Conservation (phyloP, 2,329 filamentous ascomycete genomes). For the Calonectria pteridis region DNA sequence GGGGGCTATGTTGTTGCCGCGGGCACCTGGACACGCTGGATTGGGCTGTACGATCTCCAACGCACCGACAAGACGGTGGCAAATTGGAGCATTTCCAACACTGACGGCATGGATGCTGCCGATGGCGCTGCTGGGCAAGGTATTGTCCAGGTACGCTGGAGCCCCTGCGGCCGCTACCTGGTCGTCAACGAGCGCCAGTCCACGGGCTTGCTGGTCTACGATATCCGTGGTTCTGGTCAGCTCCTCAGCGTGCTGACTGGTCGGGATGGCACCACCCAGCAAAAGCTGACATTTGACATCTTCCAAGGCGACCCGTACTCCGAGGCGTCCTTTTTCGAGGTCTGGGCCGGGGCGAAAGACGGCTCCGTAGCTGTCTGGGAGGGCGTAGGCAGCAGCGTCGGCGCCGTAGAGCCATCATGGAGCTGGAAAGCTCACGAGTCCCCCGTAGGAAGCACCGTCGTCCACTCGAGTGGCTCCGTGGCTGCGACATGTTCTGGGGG, state of each 20-base stretch:
- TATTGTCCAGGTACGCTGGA: conserved; percentile 72
- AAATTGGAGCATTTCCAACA: conserved; percentile 71
- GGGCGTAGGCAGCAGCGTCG: conserved; percentile 62
- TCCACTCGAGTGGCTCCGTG: conserved; percentile 69
- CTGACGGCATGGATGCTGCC: conserved; percentile 64
- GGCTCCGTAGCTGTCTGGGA: conserved; percentile 72
- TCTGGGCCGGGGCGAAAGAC: conserved; percentile 71
- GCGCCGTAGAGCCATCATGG: conserved; percentile 61
- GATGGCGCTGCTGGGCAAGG: conserved; percentile 70
- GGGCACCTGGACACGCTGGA: conserved; percentile 73
- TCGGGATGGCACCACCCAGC: conserved; percentile 64
- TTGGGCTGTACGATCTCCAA: conserved; percentile 72
- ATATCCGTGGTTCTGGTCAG: conserved; percentile 69
- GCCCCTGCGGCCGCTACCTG: conserved; percentile 72
- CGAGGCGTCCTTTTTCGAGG: conserved; percentile 62
- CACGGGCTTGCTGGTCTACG: conserved; percentile 69
- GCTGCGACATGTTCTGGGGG: conserved; percentile 68
- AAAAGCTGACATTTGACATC: conserved; percentile 67
- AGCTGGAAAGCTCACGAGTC: conserved; percentile 62
- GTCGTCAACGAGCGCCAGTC: conserved; percentile 72
- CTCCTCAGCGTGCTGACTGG: conserved; percentile 68
- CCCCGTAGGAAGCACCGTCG: conserved; percentile 61
- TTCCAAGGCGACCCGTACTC: conserved; percentile 56
- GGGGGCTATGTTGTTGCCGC: conserved; percentile 64
- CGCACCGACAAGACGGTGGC: conserved; percentile 66